A percentile compares a stretch with the other conserved stretches of the same genome.
Conservation (phyloP, 176 grass and related monocot species). For the Olyra latifolia region DNA sequence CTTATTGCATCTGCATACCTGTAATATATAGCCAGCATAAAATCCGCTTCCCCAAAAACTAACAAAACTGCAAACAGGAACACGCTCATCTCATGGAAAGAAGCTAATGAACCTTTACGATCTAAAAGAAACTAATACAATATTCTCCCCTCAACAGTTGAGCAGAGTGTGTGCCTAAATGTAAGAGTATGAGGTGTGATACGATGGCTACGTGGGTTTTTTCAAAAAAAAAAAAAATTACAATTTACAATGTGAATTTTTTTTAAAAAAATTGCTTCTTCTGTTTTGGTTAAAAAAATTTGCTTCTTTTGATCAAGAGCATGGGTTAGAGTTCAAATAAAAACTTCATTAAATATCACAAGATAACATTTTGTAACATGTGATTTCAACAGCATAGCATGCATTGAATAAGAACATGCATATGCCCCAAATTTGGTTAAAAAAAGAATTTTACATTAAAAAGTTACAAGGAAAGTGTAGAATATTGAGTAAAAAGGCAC, state of each 20-base stretch:
- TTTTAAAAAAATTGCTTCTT: not conserved
- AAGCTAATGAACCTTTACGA: not conserved
- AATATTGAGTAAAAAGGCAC: not conserved
- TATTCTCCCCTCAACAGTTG: not conserved
- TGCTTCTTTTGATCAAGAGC: not conserved
- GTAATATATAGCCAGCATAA: slow-evolving; percentile 15
- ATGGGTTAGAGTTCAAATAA: not conserved
- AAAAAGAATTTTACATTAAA: not conserved
- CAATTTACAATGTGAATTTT: not conserved
- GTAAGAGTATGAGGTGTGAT: not conserved
- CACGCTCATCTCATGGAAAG: not conserved
- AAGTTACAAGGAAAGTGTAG: not conserved
- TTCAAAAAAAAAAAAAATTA: not conserved
- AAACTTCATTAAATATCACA: not conserved
- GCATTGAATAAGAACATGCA: not conserved
- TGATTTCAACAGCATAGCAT: not conserved
- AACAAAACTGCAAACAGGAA: slow-evolving; percentile 13
- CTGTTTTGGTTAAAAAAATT: not conserved
- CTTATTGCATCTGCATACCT: slow-evolving; percentile 90
- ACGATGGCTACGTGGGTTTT: not conserved
- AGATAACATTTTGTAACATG: not conserved
- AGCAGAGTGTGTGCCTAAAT: not conserved
- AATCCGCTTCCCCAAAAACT: not conserved
- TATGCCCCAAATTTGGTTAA: not conserved
- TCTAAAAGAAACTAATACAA: not conserved